These are phyloP conservation scores for Ulota crispa DNA, from an alignment of 225 moss, liverwort and hornwort species.

Conservation along the genomic window DNA sequence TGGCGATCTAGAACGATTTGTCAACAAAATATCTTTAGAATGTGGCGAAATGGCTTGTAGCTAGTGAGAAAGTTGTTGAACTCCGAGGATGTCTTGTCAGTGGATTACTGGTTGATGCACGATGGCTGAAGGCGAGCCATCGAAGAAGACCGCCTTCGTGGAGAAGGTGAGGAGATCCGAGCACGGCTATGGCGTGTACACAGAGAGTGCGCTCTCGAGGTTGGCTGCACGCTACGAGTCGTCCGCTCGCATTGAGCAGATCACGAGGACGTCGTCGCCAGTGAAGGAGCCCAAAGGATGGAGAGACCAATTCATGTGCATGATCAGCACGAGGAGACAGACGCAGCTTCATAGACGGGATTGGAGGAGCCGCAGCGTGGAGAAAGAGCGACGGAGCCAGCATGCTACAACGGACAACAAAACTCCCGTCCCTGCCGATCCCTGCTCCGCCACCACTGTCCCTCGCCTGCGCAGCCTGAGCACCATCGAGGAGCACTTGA, in stretches of 20 bases:
- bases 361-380: constrained; percentile 21
- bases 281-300: constrained; percentile 35
- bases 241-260: constrained; percentile 32
- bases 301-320: constrained; percentile 26
- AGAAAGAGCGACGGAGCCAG: constrained; percentile 11
- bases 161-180: constrained; percentile 18
- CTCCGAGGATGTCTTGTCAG: not conserved
- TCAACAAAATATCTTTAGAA: not conserved
- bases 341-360: constrained; percentile 25
- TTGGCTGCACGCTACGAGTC: constrained; percentile 34
- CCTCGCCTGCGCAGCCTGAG: constrained; percentile 8
- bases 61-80: not conserved
- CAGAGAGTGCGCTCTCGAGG: constrained; percentile 30
- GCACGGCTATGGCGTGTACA: constrained; percentile 28
- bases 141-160: not conserved
- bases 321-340: constrained; percentile 28
- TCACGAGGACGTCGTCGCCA: constrained; percentile 22
- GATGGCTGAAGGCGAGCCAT: constrained; percentile 15
- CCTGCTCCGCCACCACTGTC: constrained; percentile 18
- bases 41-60: not conserved
- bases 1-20: not conserved
- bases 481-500: constrained; percentile 25
- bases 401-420: not conserved
- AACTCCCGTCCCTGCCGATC: not conserved
- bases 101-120: not conserved